phyloP scores from a whole-genome alignment of 1,284 basidiomycete genomes.

The Stygiomarasmius scandens region DNA sequence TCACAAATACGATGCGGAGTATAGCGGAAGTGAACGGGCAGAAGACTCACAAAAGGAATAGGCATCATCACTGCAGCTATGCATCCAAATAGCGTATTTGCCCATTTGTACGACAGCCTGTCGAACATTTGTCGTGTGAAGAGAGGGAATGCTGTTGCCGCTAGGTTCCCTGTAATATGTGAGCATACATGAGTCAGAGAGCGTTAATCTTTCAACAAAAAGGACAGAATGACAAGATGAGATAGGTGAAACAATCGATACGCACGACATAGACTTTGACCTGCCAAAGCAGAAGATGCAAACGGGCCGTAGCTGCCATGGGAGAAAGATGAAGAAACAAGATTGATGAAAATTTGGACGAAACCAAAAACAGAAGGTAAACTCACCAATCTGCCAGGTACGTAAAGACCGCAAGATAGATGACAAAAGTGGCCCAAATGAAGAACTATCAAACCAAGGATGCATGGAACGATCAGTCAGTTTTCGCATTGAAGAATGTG shows the following conservation, averaged over 20 bases:
- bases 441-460: slow-evolving; percentile 42
- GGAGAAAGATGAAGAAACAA: too few relatives aligned
- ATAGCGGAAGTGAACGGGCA: slow-evolving; percentile 15
- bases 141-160: slow-evolving; percentile 63
- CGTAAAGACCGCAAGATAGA: slow-evolving; percentile 65
- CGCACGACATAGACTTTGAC: slow-evolving; percentile 71
- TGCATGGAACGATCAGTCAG: not conserved
- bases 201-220: too few relatives aligned
- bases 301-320: slow-evolving; percentile 64
- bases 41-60: slow-evolving; percentile 55
- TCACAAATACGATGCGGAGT: not conserved
- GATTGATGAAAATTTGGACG: not conserved
- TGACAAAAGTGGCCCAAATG: slow-evolving; percentile 57
- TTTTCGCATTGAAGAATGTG: too few relatives aligned
- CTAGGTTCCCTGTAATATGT: slow-evolving; percentile 51
- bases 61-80: slow-evolving; percentile 64
- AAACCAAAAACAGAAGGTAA: not conserved
- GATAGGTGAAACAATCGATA: too few relatives aligned
- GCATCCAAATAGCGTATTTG: slow-evolving; percentile 67
- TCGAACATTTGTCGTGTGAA: slow-evolving; percentile 68
- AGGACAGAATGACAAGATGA: too few relatives aligned
- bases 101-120: slow-evolving; percentile 67
- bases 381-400: slow-evolving; percentile 75
- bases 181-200: too few relatives aligned
- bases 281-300: slow-evolving; percentile 78